Percentiles rank a stretch among this genome's conserved stretches.
Evolutionary conservation across 257 asterid genomes (phyloP).

Genomic region (Petrea volubilis): DNA sequence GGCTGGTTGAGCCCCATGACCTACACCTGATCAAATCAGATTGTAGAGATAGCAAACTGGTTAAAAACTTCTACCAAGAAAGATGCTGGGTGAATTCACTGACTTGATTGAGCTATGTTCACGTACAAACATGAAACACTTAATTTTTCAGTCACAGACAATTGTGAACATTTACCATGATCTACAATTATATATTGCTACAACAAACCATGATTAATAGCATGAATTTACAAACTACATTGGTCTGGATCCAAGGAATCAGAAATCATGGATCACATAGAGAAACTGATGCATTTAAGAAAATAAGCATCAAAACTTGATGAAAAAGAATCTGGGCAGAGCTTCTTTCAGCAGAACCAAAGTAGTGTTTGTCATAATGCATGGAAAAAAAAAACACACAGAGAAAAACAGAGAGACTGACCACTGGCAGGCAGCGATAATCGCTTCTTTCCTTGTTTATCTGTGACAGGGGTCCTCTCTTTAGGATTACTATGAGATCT

Average conservation of each 20-base stretch:
- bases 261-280: neutral
- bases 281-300: too few species aligned
- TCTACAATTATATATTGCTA: neutral
- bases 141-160: neutral
- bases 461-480: conserved; percentile 63
- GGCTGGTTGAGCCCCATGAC: conserved; percentile 46
- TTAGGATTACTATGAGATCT: conserved; percentile 88
- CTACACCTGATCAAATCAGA: conserved; percentile 51
- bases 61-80: neutral
- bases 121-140: neutral
- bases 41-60: conserved; percentile 10
- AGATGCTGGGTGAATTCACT: neutral
- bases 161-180: neutral
- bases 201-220: neutral
- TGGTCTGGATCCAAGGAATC: neutral
- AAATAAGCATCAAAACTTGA: too few species aligned
- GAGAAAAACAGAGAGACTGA: conserved; percentile 41
- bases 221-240: neutral
- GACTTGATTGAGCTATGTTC: conserved; percentile 1
- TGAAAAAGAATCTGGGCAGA: neutral
- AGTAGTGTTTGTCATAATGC: neutral
- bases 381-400: too few species aligned
- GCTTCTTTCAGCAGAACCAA: neutral
- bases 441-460: conserved; percentile 78
- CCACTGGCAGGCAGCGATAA: conserved; percentile 77